phyloP scores from a whole-genome alignment of 495 filamentous ascomycete genomes.

The Neurospora sp. region DNA sequence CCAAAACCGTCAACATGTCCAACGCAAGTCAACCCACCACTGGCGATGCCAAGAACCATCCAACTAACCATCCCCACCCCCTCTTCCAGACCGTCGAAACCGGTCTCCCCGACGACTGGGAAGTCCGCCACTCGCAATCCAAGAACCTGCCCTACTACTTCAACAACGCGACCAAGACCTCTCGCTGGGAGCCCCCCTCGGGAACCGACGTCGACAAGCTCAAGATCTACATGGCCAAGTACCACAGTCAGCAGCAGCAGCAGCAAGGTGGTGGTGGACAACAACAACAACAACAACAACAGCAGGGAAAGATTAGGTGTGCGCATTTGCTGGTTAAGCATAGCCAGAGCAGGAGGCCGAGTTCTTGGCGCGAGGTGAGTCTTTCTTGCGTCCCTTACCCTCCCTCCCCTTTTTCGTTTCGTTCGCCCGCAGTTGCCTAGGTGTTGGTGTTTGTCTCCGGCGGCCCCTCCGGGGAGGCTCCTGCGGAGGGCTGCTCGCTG shows the following conservation, averaged over 20 bases:
- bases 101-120: constrained; percentile 81
- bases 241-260: constrained; percentile 44
- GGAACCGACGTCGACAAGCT: constrained; percentile 83
- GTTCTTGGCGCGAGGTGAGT: constrained; percentile 73
- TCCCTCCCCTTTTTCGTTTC: too few species aligned
- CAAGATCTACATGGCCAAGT: constrained; percentile 80
- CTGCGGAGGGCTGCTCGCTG: not conserved
- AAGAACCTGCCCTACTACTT: constrained; percentile 99
- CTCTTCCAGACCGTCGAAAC: constrained; percentile 45
- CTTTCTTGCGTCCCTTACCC: not conserved
- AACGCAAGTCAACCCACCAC: constrained; percentile 6
- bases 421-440: too few species aligned
- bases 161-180: constrained; percentile 70
- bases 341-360: constrained; percentile 69
- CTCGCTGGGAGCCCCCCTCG: constrained; percentile 85
- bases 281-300: constrained; percentile 6
- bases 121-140: constrained; percentile 90
- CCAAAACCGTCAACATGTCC: constrained; percentile 5
- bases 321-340: constrained; percentile 94
- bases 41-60: not conserved
- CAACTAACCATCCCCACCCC: not conserved
- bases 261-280: not conserved
- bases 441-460: not conserved
- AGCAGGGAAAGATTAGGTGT: constrained; percentile 76
- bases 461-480: not conserved